A percentile compares a stretch with the other conserved stretches of the same genome.
Conservation (phyloP, 176 grass and related monocot species). For the Ensete ventricosum region DNA sequence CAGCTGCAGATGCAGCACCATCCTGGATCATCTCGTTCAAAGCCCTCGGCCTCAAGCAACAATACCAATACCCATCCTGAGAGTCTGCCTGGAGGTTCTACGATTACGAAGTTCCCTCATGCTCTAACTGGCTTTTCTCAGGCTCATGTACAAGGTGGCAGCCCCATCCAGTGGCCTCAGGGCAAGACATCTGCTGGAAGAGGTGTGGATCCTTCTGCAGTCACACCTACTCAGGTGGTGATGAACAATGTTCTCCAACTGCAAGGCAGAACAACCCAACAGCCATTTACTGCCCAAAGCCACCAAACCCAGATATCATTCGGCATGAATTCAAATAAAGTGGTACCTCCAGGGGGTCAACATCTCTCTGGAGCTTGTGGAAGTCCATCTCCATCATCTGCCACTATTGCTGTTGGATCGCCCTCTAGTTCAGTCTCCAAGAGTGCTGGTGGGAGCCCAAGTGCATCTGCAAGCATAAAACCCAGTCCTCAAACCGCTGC, state of each 20-base stretch:
- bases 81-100: constrained; percentile 17
- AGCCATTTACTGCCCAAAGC: constrained; percentile 34
- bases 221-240: constrained; percentile 27
- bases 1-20: constrained; percentile 41
- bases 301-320: constrained; percentile 71
- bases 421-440: constrained; percentile 79
- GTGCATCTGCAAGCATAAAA: constrained; percentile 47
- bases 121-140: constrained; percentile 41
- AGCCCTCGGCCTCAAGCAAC: constrained; percentile 45
- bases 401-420: constrained; percentile 46
- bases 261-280: constrained; percentile 48
- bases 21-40: constrained; percentile 53
- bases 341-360: constrained; percentile 33
- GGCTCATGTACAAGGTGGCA: constrained; percentile 39
- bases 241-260: constrained; percentile 54
- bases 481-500: constrained; percentile 25
- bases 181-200: constrained; percentile 47
- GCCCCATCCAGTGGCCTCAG: constrained; percentile 44
- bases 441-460: constrained; percentile 59
- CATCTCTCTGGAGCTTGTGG: constrained; percentile 38
- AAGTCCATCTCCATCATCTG: constrained; percentile 56
- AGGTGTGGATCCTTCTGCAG: constrained; percentile 32
- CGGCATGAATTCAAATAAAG: constrained; percentile 52
- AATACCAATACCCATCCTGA: constrained; percentile 38
- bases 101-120: constrained; percentile 25